Base-by-base conservation (phyloP, 1,284 basidiomycete species). In the Cryptococcus sp. region DNA sequence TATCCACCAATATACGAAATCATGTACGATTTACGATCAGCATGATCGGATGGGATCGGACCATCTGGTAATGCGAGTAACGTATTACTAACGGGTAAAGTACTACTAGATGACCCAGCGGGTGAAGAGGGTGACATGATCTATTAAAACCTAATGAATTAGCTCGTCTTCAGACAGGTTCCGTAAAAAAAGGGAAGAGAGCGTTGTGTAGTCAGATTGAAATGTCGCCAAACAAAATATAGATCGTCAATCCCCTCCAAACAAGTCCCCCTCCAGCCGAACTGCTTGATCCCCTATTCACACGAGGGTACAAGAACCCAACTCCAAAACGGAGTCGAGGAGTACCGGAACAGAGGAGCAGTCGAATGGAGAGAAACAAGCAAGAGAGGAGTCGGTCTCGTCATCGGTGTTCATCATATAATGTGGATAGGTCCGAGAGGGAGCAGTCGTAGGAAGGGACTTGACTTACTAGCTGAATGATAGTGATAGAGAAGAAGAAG, bases 1-100 rank as follows among this genome's bases (percentile, higher is more conserved):
- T 74, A 72, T 2, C 75, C 75, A 19, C 75, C 75, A 34, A 76
- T 66, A 32, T 62, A 56, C 3, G 71, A 74, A 1, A 66, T 58
- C 13, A 60, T 63, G 55, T 68, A 65, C 3, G 63, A 66, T 19
- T 24, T 50, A 0, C 54, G 49, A 41, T 70, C 67, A 7, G 59
- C n/a, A 7, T 63, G 53, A 13, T 54, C 49, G 1, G 55, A 22
- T 13, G 64, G 56, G 23, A 75, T 66, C 1, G 63, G 58, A 4
- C 73, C 74, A 46, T 76, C 74, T 2, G 74, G 73, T 13, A 76
- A 53, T 19, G 73, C 74, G 13, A 76, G 63, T n/a, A 75, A 61
- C 41, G 64, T 64, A 34, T 64, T 70, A 25, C 63, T 66, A 36
- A 55, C 61, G n/a, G 59, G 58, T 13, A 64, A 48, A 21, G 66